Evolutionary conservation across 805 yeast genomes (phyloP).

Genomic region (Jamesozyma gamospora): DNA sequence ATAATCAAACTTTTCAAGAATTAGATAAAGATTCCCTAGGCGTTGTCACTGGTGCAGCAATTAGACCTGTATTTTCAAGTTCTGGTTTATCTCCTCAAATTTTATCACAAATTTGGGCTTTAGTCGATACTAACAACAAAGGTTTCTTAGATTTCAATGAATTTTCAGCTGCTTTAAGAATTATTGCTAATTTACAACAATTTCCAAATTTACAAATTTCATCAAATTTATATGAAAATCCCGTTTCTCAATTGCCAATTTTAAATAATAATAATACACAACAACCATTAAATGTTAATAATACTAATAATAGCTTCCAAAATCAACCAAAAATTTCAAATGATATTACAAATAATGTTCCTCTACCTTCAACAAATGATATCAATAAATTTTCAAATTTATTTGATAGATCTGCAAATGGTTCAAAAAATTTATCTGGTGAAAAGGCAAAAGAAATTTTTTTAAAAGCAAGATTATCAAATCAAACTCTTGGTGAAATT

Average conservation of each 20-base stretch:
- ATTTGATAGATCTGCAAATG: conserved; percentile 49
- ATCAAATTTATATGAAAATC: conserved; percentile 29
- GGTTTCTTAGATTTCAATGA: conserved; percentile 78
- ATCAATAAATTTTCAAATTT: conserved; percentile 56
- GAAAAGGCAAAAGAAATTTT: conserved; percentile 77
- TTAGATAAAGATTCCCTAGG: conserved; percentile 75
- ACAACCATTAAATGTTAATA: background rate
- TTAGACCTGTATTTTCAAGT: conserved; percentile 73
- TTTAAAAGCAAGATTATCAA: conserved; percentile 78
- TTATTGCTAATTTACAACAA: conserved; percentile 86
- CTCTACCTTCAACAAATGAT: conserved; percentile 48
- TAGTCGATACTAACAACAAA: conserved; percentile 79
- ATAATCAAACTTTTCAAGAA: conserved; percentile 64
- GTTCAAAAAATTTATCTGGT: conserved; percentile 56
- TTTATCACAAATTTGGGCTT: conserved; percentile 88
- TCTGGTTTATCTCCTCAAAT: conserved; percentile 70
- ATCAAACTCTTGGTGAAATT: conserved; percentile 65
- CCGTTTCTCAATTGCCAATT: conserved; percentile 9
- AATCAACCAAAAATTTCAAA: conserved; percentile 27
- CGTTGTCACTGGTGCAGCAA: conserved; percentile 77
- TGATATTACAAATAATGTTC: conserved; percentile 30
- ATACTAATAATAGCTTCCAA: conserved; percentile 2
- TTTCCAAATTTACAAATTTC: conserved; percentile 35
- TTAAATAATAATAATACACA: background rate
- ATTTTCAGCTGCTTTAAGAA: conserved; percentile 77